Conservation (phyloP, 768 basidiomycete genomes). For the Sistotremastrum niveocremeum region DNA sequence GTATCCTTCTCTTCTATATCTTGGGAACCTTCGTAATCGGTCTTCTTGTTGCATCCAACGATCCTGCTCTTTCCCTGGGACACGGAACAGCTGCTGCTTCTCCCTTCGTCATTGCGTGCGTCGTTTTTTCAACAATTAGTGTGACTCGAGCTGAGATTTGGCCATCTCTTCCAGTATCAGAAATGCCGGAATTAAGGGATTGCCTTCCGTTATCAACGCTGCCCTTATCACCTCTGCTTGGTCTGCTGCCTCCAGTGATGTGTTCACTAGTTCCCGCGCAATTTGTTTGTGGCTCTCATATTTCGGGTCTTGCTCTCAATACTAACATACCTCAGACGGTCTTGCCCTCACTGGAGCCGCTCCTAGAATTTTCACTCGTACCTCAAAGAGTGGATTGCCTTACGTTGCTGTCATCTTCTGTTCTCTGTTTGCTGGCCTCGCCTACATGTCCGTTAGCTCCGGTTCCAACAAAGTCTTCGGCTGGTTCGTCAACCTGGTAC, state of each 20-base stretch:
- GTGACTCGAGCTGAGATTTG: background rate
- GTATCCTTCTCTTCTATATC: constrained; percentile 65
- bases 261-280: constrained; percentile 81
- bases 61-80: constrained; percentile 35
- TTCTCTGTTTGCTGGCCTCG: constrained; percentile 51
- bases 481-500: constrained; percentile 67
- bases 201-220: constrained; percentile 80
- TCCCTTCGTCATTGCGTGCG: constrained; percentile 80
- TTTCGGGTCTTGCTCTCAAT: constrained; percentile 2
- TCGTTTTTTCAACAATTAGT: background rate
- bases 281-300: constrained; percentile 41
- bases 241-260: constrained; percentile 82
- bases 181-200: constrained; percentile 70
- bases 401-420: constrained; percentile 57
- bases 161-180: constrained; percentile 25
- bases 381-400: constrained; percentile 64
- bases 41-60: constrained; percentile 65
- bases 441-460: constrained; percentile 63
- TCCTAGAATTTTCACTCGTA: constrained; percentile 61
- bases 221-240: constrained; percentile 80
- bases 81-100: constrained; percentile 57
- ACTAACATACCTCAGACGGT: constrained; percentile 38
- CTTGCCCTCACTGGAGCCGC: constrained; percentile 72
- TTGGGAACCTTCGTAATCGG: constrained; percentile 64
- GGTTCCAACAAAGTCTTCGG: constrained; percentile 63